These are phyloP conservation scores for Cyberlindnera amylophila DNA, from an alignment of 805 yeast species.

Conservation along the genomic window DNA sequence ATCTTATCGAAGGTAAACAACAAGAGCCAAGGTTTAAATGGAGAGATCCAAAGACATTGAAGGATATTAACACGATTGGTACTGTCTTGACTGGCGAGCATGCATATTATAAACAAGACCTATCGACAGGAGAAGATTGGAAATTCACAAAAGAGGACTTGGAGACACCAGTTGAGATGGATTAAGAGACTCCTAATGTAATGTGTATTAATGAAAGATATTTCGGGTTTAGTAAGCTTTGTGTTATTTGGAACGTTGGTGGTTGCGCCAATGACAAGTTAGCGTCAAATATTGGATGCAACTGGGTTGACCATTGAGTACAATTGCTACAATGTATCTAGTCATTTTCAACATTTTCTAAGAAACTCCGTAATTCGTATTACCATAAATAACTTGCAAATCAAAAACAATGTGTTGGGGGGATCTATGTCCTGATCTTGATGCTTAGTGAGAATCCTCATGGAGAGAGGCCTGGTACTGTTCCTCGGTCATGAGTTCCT, in stretches of 20 bases:
- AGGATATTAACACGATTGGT: constrained; percentile 27
- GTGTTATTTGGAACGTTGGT: too few species aligned
- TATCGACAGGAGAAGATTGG: constrained; percentile 22
- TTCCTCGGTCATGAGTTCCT: constrained; percentile 52
- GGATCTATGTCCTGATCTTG: neutral
- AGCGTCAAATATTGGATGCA: too few species aligned
- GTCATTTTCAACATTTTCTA: too few species aligned
- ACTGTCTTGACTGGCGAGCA: constrained; percentile 11
- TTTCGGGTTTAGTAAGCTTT: too few species aligned
- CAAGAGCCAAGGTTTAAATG: constrained; percentile 32
- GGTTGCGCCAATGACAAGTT: too few species aligned
- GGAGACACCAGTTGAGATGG: constrained; percentile 3
- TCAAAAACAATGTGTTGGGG: too few species aligned
- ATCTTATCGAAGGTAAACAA: constrained; percentile 29
- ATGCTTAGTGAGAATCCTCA: constrained; percentile 16
- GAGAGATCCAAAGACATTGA: constrained; percentile 28
- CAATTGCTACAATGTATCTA: too few species aligned
- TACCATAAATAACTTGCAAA: too few species aligned
- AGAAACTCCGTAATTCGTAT: too few species aligned
- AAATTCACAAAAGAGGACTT: constrained; percentile 13
- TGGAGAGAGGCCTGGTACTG: constrained; percentile 31
- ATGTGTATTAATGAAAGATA: too few species aligned
- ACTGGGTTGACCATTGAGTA: too few species aligned
- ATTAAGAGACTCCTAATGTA: too few species aligned
- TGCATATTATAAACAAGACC: constrained; percentile 33